Percentiles rank a stretch among this genome's conserved stretches.
phyloP scores from a whole-genome alignment of 2,329 filamentous ascomycete species.

The Chaetomiaceae sp. region DNA sequence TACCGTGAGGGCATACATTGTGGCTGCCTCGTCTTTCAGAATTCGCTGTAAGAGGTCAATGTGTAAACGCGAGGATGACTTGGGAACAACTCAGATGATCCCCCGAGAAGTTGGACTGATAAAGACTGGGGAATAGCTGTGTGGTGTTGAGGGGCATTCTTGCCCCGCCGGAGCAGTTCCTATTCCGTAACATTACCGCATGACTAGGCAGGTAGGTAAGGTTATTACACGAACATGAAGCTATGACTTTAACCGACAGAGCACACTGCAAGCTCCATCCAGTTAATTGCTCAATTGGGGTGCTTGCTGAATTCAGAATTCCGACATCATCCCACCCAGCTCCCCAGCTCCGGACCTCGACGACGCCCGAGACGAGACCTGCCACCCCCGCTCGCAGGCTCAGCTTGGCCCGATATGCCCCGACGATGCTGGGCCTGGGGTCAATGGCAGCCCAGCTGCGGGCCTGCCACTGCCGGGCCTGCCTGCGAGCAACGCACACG shows the following conservation, averaged over 20 bases:
- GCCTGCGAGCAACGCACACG: conserved; percentile 46
- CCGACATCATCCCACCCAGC: conserved; percentile 1
- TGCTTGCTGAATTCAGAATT: not conserved
- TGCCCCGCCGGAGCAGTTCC: too few species aligned
- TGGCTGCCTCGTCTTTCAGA: conserved; percentile 9
- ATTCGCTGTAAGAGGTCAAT: too few species aligned
- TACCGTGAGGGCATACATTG: conserved; percentile 62
- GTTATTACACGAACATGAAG: too few species aligned
- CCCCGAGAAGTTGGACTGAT: not conserved
- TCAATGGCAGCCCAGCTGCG: conserved; percentile 61
- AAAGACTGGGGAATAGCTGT: not conserved
- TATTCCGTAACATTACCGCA: too few species aligned
- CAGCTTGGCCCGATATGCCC: conserved; percentile 32
- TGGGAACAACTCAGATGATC: not conserved
- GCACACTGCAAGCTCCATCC: not conserved
- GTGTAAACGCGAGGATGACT: not conserved
- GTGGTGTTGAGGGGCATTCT: not conserved
- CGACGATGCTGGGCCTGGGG: conserved; percentile 64
- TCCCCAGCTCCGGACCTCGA: not conserved
- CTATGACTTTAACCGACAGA: too few species aligned
- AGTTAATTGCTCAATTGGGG: conserved; percentile 4
- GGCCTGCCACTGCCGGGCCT: conserved; percentile 60
- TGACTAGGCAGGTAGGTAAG: too few species aligned
- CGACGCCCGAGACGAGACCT: not conserved
- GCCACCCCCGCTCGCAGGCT: conserved; percentile 8